Percentiles rank a stretch among this genome's conserved stretches.
These are phyloP conservation scores for Wickerhamiella lipophila DNA, from an alignment of 805 yeast genomes.

Conservation along the genomic window DNA sequence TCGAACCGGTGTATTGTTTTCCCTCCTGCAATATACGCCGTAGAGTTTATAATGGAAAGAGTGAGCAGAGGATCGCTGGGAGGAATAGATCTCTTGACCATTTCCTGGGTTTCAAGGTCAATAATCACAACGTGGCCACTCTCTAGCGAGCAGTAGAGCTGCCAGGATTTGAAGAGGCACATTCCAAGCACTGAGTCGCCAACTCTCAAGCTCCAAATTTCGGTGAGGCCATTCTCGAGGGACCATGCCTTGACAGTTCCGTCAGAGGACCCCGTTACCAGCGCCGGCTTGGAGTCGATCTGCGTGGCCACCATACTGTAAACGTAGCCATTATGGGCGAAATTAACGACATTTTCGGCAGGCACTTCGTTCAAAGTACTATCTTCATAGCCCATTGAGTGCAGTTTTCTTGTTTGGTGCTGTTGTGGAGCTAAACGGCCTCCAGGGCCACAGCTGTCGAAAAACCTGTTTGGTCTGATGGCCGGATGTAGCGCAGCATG, in stretches of 20 bases:
- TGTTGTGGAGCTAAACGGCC: slow-evolving; percentile 35
- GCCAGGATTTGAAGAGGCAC: slow-evolving; percentile 43
- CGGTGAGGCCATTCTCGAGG: slow-evolving; percentile 22
- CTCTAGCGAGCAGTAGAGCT: slow-evolving; percentile 70
- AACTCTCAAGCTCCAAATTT: slow-evolving; percentile 37
- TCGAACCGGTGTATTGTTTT: slow-evolving; percentile 41
- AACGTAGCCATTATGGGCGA: slow-evolving; percentile 87
- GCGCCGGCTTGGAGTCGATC: slow-evolving; percentile 25
- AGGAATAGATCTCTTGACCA: slow-evolving; percentile 28
- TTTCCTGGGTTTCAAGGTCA: slow-evolving; percentile 75
- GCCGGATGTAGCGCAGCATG: slow-evolving; percentile 29
- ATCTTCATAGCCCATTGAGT: slow-evolving; percentile 7
- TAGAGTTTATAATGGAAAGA: slow-evolving; percentile 41
- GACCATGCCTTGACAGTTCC: slow-evolving; percentile 79
- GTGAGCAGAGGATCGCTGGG: slow-evolving; percentile 38
- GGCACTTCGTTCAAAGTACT: slow-evolving; percentile 40
- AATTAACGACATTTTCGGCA: slow-evolving; percentile 48
- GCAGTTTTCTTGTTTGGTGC: slow-evolving; percentile 17
- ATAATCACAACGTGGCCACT: slow-evolving; percentile 68
- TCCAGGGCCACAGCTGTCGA: slow-evolving; percentile 82
- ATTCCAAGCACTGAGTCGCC: slow-evolving; percentile 56
- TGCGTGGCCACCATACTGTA: slow-evolving; percentile 45
- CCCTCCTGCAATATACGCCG: slow-evolving; percentile 51
- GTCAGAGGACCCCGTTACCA: slow-evolving; percentile 80
- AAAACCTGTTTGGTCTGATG: slow-evolving; percentile 63